These are phyloP conservation scores for Backusella morwellensis DNA, from an alignment of 192 early-diverging fungal species.

Conservation along the genomic window DNA sequence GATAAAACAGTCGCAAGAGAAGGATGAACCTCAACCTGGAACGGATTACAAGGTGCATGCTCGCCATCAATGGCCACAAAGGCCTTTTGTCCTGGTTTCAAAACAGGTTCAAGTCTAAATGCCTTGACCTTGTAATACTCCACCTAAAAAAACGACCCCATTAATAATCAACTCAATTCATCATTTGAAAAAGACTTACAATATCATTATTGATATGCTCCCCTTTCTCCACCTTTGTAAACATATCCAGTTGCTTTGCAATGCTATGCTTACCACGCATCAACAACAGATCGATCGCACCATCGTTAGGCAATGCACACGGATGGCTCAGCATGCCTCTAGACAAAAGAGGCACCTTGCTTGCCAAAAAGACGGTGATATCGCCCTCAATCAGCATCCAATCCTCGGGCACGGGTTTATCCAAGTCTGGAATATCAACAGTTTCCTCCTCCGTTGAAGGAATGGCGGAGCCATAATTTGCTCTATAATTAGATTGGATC, in stretches of 20 bases:
- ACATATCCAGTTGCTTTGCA: slow-evolving; percentile 30
- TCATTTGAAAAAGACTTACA: slow-evolving; percentile 27
- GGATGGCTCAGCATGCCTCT: slow-evolving; percentile 46
- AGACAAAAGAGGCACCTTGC: slow-evolving; percentile 49
- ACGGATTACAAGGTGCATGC: slow-evolving; percentile 46
- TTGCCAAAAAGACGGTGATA: slow-evolving; percentile 39
- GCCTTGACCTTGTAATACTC: slow-evolving; percentile 59
- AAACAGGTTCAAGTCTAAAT: slow-evolving; percentile 48
- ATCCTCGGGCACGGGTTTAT: slow-evolving; percentile 36
- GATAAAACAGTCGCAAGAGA: slow-evolving; percentile 41
- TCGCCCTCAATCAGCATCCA: slow-evolving; percentile 48
- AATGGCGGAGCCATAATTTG: slow-evolving; percentile 26
- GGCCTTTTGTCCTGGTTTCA: slow-evolving; percentile 18
- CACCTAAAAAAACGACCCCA: slow-evolving; percentile 29
- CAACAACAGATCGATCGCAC: slow-evolving; percentile 47
- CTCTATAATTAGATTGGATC: slow-evolving; percentile 38
- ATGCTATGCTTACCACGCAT: slow-evolving; percentile 27
- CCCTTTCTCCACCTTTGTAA: slow-evolving; percentile 45
- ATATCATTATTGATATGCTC: slow-evolving; percentile 43
- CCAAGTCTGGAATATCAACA: slow-evolving; percentile 23
- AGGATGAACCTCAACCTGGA: slow-evolving; percentile 58
- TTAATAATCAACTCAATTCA: background rate
- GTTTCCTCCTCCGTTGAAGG: background rate
- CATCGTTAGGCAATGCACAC: slow-evolving; percentile 52
- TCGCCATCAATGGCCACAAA: slow-evolving; percentile 60